Conservation (phyloP, 2,329 filamentous ascomycete genomes). For the Albophoma yamanashiensis region DNA sequence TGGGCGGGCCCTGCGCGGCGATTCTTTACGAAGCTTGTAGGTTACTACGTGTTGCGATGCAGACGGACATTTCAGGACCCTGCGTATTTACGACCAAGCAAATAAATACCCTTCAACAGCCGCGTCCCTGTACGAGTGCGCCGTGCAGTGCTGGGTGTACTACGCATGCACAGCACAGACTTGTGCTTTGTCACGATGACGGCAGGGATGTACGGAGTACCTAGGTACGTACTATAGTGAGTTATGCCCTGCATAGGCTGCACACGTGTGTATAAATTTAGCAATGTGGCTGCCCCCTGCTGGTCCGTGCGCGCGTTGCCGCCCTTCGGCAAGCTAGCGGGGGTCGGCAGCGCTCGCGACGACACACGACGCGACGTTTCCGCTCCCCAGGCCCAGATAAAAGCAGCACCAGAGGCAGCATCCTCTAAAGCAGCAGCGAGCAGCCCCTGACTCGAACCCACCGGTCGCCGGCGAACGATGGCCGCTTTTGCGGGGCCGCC, state of each 20-base stretch:
- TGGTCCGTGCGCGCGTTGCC: slow-evolving; percentile 2
- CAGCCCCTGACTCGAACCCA: no score
- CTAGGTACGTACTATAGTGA: no score
- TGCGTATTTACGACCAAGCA: not conserved
- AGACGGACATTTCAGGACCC: not conserved
- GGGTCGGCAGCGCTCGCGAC: not conserved
- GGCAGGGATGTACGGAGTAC: no score
- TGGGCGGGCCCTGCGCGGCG: not conserved
- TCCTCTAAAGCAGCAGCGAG: not conserved
- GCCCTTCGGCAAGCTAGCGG: not conserved
- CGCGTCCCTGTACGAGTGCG: no score
- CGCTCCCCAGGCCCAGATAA: not conserved
- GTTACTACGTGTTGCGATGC: not conserved
- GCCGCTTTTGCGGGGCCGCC: slow-evolving; percentile 1
- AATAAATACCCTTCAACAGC: not conserved
- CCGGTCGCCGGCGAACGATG: not conserved
- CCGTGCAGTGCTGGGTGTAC: no score
- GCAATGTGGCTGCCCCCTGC: not conserved
- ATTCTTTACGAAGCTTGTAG: not conserved
- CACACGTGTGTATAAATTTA: no score
- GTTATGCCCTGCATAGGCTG: not conserved
- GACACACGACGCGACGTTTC: not conserved
- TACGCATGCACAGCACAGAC: no score
- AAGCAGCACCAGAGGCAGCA: slow-evolving; percentile 3
- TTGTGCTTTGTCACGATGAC: no score